These are phyloP conservation scores for Hypholoma fasciculare DNA, from an alignment of 768 basidiomycete species.

Conservation along the genomic window DNA sequence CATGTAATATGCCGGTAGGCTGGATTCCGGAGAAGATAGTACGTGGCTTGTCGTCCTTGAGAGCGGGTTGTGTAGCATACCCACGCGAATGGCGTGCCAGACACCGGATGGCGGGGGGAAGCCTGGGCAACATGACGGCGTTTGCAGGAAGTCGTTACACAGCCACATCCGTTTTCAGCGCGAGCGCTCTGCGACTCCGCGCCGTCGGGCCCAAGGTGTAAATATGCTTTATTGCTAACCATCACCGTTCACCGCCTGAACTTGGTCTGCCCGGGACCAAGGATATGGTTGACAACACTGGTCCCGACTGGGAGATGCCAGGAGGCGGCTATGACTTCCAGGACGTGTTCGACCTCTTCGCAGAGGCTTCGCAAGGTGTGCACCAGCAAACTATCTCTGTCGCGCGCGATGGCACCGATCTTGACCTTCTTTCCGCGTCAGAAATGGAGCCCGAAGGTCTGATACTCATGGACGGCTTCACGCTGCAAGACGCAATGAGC, in stretches of 20 bases:
- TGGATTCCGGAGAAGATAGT: conserved; percentile 91
- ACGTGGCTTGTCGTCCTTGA: conserved; percentile 20
- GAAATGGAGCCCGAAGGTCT: conserved; percentile 68
- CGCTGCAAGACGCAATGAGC: conserved; percentile 90
- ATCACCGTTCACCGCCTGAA: conserved; percentile 6
- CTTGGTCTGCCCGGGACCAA: conserved; percentile 6
- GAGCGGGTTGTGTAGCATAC: conserved; percentile 16
- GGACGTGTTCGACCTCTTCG: conserved; percentile 64
- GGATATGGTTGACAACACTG: conserved; percentile 12
- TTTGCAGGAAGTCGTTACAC: conserved; percentile 25
- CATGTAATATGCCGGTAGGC: conserved; percentile 90
- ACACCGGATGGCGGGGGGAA: conserved; percentile 11
- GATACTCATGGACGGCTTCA: conserved; percentile 67
- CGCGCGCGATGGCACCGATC: conserved; percentile 6
- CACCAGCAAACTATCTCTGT: not conserved
- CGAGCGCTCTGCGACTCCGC: conserved; percentile 5
- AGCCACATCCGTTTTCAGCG: conserved; percentile 29
- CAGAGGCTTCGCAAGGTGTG: conserved; percentile 62
- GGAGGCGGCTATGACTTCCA: conserved; percentile 58
- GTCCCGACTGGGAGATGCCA: conserved; percentile 36
- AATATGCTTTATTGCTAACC: conserved; percentile 20
- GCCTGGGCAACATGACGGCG: conserved; percentile 1
- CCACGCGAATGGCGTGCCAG: conserved; percentile 15
- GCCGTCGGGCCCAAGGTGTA: conserved; percentile 5
- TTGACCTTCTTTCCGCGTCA: conserved; percentile 14